Base-by-base conservation (phyloP, 2,329 filamentous ascomycete species). In the Claviceps sp. region DNA sequence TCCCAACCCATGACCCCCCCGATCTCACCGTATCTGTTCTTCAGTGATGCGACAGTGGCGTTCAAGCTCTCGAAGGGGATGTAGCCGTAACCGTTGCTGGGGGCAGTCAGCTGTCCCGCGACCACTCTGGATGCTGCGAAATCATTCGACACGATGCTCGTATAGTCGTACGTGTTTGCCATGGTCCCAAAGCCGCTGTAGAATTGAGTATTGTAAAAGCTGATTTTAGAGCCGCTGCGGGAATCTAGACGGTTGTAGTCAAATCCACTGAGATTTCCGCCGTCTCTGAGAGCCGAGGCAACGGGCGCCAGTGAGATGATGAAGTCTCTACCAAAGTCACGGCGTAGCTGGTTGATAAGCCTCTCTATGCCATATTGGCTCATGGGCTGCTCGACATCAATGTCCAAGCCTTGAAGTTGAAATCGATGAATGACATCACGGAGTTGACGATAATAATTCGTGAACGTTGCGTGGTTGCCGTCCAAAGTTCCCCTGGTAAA, bases 1-100 rank as follows among this genome's bases (percentile, higher is more conserved):
- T 95, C 89, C 89, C 89, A 95, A 3, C 87, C 88, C 80, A 90
- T 89, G 2, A 95, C 81, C 0, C 89, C 89, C 1, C 88, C 89
- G 62, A 94, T 89, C 4, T 70, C 70, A 0, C 79, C 78, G 60
- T 86, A 88, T 55, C 66, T 63, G 3, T 54, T 57, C 16, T 66
- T 61, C 13, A 78, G 60, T 20, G 65, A 62, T 13, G 59, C 55
- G 2, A 78, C 59, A 4, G 72, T 73, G 1, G 58, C 50, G 6
- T 68, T 68, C 14, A 75, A 54, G 54, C 74, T 73, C 42, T 74
- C 69, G 20, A 70, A 69, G 13, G 62, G 60, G 1, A 76, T 70
- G 55, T 67, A 72, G 0, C 71, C 72, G 5, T 57, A 56, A 1
- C 87, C 87, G 60, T 91, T 88, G 0, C 67, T 72, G 0, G 84